Conservation (phyloP, 2,329 filamentous ascomycete genomes). For the Clonostachys rosea region DNA sequence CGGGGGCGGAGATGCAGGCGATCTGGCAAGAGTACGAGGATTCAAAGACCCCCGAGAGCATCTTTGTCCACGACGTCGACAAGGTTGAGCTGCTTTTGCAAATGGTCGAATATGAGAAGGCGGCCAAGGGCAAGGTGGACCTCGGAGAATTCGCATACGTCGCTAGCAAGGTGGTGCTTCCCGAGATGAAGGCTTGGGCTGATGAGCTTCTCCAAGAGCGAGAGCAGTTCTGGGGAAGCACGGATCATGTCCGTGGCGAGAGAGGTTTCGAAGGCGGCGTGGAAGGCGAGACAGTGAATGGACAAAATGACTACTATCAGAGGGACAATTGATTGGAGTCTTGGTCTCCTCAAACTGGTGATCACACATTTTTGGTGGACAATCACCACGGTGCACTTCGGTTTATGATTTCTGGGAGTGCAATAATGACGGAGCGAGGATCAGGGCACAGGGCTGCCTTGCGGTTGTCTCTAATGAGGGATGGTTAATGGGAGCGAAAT, state of each 20-base stretch:
- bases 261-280: slow-evolving; percentile 31
- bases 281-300: slow-evolving; percentile 22
- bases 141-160: slow-evolving; percentile 86
- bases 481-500: no score
- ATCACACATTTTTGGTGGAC: no score
- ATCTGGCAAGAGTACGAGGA: slow-evolving; percentile 98
- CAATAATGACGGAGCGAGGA: no score
- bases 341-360: background rate
- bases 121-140: slow-evolving; percentile 61
- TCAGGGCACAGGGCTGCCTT: no score
- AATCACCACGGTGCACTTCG: no score
- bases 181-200: slow-evolving; percentile 79
- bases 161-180: slow-evolving; percentile 63
- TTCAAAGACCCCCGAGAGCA: slow-evolving; percentile 73
- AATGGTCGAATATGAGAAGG: slow-evolving; percentile 93
- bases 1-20: slow-evolving; percentile 66
- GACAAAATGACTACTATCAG: slow-evolving; percentile 47
- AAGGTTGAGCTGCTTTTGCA: slow-evolving; percentile 94
- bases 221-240: slow-evolving; percentile 62
- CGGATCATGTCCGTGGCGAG: slow-evolving; percentile 41
- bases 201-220: slow-evolving; percentile 72
- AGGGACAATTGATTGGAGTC: slow-evolving; percentile 6
- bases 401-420: no score
- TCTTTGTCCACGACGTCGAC: slow-evolving; percentile 94
- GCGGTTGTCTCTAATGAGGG: no score